Evolutionary conservation across 495 filamentous ascomycete species (phyloP), one percentile per base, ranked within the genome.

Genomic region (Zalerion maritima): DNA sequence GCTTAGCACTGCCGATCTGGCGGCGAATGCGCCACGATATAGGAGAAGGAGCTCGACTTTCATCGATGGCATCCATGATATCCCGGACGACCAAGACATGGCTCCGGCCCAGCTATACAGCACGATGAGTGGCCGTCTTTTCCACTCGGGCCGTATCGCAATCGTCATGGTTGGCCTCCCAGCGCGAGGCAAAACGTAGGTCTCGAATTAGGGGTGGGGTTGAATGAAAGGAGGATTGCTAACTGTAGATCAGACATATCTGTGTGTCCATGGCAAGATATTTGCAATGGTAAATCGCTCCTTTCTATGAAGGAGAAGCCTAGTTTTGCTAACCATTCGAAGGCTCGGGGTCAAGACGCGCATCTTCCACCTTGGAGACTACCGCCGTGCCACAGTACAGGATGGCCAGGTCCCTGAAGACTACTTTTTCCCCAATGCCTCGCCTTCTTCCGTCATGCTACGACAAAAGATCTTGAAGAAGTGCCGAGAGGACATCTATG

Each of bases 341-440:
- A 85, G 80, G 89, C 73, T 97, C 23, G 89, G 89, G 28, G 91
- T 99, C 28, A 99, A 99, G 60, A 96, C 89, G 15, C 75, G 83
- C 35, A 84, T 94, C 32, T 99, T 96, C 52, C 91, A 99, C 48
- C 62, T 99, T 10, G 89, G 91, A 23, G 91, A 99, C 52, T 99
- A 99, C 49, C 76, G 91, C 37, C 74, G 91, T 41, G 83, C 82
- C 13, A 87, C 83, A 9, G 74, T 96, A 34, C 85, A 85, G 14
- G 81, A 78, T 12, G 76, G 79, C 27, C 75, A 92, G 45, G 81
- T 96, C 26, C 91, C 91, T 2, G 79, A 92, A 41, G 91, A 99
- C 54, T 99, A 99, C 54, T 99, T 99, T 59, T 89, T 79, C 46
- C 78, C 93, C 21, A 85, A 99, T 52, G 87, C 91, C 17, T 86